phyloP scores from a whole-genome alignment of 1,284 basidiomycete genomes.

The Microbotryum intermedium region DNA sequence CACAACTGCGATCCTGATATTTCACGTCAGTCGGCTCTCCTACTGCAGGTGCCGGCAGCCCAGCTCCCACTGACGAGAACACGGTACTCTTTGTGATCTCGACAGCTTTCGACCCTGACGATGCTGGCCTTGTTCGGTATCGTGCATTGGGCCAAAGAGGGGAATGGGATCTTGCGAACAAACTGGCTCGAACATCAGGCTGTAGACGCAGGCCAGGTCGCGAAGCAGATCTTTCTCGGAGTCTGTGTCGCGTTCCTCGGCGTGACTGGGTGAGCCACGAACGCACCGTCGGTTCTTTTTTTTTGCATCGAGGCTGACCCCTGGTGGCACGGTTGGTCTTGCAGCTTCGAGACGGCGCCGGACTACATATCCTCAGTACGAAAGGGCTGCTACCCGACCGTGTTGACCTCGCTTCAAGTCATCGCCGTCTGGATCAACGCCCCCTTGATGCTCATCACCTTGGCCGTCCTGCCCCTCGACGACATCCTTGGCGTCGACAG shows the following conservation, averaged over 20 bases:
- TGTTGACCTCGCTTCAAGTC: slow-evolving; percentile 56
- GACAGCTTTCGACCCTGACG: slow-evolving; percentile 46
- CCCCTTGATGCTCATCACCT: slow-evolving; percentile 50
- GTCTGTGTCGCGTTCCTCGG: slow-evolving; percentile 60
- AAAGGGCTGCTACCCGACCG: slow-evolving; percentile 48
- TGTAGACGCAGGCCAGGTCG: slow-evolving; percentile 37
- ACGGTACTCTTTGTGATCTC: no score
- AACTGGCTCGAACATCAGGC: slow-evolving; percentile 49
- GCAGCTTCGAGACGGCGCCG: slow-evolving; percentile 48
- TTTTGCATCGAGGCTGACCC: no score
- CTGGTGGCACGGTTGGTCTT: background rate
- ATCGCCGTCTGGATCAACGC: slow-evolving; percentile 52
- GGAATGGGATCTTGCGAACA: slow-evolving; percentile 45
- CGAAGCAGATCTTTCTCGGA: slow-evolving; percentile 52
- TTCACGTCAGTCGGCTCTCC: background rate
- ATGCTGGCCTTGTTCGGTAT: slow-evolving; percentile 48
- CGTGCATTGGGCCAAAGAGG: slow-evolving; percentile 49
- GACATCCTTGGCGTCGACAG: slow-evolving; percentile 43
- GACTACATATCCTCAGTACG: slow-evolving; percentile 56
- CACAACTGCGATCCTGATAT: background rate
- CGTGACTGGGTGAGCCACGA: slow-evolving; percentile 49
- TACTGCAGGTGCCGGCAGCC: no score
- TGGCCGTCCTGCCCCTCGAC: slow-evolving; percentile 52
- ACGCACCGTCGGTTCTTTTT: background rate
- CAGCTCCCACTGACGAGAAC: no score